A percentile compares a stretch with the other conserved stretches of the same genome.
Conservation (phyloP, 331 rosid species). For the Phaseolus coccineus region DNA sequence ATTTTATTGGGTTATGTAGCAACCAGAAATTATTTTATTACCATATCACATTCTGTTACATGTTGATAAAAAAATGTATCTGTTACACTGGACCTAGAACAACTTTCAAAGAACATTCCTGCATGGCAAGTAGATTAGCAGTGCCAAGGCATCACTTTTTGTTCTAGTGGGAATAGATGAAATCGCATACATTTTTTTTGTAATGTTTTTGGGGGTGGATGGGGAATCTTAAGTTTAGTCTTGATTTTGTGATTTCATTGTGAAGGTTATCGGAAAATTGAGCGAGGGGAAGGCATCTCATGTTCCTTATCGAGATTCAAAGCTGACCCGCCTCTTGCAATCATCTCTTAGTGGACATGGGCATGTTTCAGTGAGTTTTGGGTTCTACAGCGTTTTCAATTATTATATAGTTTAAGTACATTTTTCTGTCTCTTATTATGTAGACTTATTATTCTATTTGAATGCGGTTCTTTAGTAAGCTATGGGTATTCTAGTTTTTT, state of each 20-base stretch:
- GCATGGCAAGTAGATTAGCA: neutral
- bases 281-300: slow-evolving; percentile 99
- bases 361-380: slow-evolving; percentile 91
- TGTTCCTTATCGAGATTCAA: slow-evolving; percentile 98
- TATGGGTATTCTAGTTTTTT: slow-evolving; percentile 17
- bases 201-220: neutral
- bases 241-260: slow-evolving; percentile 55
- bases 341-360: slow-evolving; percentile 97
- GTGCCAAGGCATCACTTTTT: neutral
- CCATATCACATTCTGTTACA: slow-evolving; percentile 23
- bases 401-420: slow-evolving; percentile 6
- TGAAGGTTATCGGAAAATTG: slow-evolving; percentile 96
- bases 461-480: slow-evolving; percentile 7
- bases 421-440: slow-evolving; percentile 18
- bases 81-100: neutral
- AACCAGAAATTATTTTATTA: slow-evolving; percentile 14
- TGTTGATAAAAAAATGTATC: neutral
- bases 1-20: slow-evolving; percentile 11
- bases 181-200: neutral
- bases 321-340: slow-evolving; percentile 97
- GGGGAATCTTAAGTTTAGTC: slow-evolving; percentile 22
- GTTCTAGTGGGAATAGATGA: slow-evolving; percentile 9
- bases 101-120: slow-evolving; percentile 9
- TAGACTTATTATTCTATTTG: slow-evolving; percentile 20
- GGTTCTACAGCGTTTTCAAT: slow-evolving; percentile 38